Percentiles rank a stretch among this genome's conserved stretches.
These are phyloP conservation scores for Didymosphaeria variabile DNA, from an alignment of 2,329 filamentous ascomycete genomes.

Conservation along the genomic window DNA sequence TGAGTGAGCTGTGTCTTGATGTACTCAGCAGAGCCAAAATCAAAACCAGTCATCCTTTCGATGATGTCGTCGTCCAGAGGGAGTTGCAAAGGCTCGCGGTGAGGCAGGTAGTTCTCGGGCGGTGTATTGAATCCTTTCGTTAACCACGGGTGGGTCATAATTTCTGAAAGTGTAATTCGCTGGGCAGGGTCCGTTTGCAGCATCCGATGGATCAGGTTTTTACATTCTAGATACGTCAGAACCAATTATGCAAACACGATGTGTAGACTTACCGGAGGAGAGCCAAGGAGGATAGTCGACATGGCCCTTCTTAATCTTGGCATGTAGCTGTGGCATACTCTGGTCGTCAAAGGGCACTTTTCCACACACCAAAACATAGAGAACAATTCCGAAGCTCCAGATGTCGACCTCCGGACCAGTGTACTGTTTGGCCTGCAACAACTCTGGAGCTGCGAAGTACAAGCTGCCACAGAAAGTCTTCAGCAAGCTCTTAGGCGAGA, in stretches of 20 bases:
- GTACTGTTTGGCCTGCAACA: slow-evolving; percentile 92
- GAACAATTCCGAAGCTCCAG: slow-evolving; percentile 98
- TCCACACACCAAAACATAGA: slow-evolving; percentile 95
- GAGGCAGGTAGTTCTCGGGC: slow-evolving; percentile 88
- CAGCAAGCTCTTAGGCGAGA: slow-evolving; percentile 82
- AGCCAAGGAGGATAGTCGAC: slow-evolving; percentile 97
- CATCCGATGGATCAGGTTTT: slow-evolving; percentile 92
- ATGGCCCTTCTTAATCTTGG: slow-evolving; percentile 96
- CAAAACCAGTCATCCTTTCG: slow-evolving; percentile 96
- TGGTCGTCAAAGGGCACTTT: slow-evolving; percentile 99
- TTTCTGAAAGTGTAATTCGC: slow-evolving; percentile 86
- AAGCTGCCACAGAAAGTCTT: slow-evolving; percentile 98
- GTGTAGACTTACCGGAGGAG: slow-evolving; percentile 73
- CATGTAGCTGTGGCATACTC: slow-evolving; percentile 97
- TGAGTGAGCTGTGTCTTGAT: slow-evolving; percentile 84
- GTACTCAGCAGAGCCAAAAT: slow-evolving; percentile 87
- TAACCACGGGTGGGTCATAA: slow-evolving; percentile 96
- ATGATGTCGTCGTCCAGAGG: slow-evolving; percentile 86
- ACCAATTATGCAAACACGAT: neutral
- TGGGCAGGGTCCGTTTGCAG: slow-evolving; percentile 91
- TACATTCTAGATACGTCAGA: slow-evolving; percentile 74
- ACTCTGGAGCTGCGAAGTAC: slow-evolving; percentile 95
- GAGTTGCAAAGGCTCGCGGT: slow-evolving; percentile 82
- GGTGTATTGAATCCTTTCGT: slow-evolving; percentile 86
- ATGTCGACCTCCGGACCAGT: slow-evolving; percentile 96